Percentiles rank a stretch among this genome's conserved stretches.
Evolutionary conservation across 2,329 filamentous ascomycete species (phyloP).

Genomic region (Paecilomyces niveus): DNA sequence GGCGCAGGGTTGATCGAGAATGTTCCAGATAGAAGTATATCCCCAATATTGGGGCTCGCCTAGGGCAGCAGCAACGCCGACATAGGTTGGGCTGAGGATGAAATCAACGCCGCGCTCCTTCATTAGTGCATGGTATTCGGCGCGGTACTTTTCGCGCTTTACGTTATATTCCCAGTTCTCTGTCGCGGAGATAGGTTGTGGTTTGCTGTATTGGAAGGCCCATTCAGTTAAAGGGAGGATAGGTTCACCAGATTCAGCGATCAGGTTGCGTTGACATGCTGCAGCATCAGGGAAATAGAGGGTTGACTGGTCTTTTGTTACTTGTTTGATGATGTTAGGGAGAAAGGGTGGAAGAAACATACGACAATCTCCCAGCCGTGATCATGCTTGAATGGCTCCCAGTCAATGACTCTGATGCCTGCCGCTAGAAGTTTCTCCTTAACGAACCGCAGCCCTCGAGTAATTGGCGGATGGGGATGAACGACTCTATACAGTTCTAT

Average conservation of each 20-base stretch:
- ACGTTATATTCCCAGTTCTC: slow-evolving; percentile 13
- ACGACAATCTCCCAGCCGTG: slow-evolving; percentile 30
- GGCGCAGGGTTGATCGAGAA: slow-evolving; percentile 21
- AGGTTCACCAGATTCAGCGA: slow-evolving; percentile 25
- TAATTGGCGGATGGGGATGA: slow-evolving; percentile 58
- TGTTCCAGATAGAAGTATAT: slow-evolving; percentile 27
- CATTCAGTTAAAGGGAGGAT: slow-evolving; percentile 19
- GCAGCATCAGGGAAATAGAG: slow-evolving; percentile 46
- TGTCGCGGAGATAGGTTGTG: slow-evolving; percentile 2
- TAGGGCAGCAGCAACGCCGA: neutral
- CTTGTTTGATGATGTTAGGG: neutral
- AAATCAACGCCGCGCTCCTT: slow-evolving; percentile 2
- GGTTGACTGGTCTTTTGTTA: slow-evolving; percentile 17
- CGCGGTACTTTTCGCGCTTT: slow-evolving; percentile 1
- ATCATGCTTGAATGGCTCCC: slow-evolving; percentile 27
- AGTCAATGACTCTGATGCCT: slow-evolving; percentile 36
- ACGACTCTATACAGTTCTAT: slow-evolving; percentile 37
- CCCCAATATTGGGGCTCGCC: slow-evolving; percentile 14
- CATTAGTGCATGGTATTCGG: slow-evolving; percentile 1
- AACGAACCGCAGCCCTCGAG: slow-evolving; percentile 28
- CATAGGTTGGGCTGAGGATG: slow-evolving; percentile 3
- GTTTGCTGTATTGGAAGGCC: slow-evolving; percentile 10
- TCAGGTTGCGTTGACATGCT: slow-evolving; percentile 18
- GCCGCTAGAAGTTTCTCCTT: slow-evolving; percentile 31
- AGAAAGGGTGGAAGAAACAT: slow-evolving; percentile 1